These are phyloP conservation scores for Ustulina deusta DNA, from an alignment of 2,329 filamentous ascomycete species.

Conservation along the genomic window DNA sequence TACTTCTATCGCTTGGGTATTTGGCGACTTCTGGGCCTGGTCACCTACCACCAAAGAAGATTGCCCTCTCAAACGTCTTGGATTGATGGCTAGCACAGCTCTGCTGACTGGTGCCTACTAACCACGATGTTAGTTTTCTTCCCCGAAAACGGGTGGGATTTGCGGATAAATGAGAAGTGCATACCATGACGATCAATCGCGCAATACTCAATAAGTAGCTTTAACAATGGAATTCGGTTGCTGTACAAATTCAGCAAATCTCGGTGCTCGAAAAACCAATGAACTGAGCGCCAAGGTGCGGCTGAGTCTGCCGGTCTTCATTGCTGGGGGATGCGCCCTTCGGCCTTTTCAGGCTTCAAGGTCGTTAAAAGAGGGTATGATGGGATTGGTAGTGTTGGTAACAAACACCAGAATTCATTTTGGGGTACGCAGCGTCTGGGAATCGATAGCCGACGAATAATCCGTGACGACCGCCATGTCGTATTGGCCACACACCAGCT, in stretches of 20 bases:
- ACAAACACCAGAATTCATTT: neutral
- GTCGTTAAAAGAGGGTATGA: neutral
- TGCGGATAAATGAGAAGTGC: neutral
- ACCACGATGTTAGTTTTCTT: neutral
- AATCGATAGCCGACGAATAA: neutral
- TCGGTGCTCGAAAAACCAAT: slow-evolving; percentile 27
- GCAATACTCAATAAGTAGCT: neutral
- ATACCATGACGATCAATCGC: neutral
- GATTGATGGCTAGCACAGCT: neutral
- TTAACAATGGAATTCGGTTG: neutral
- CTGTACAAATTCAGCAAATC: neutral
- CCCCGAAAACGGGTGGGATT: too few relatives aligned
- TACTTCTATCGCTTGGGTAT: too few relatives aligned
- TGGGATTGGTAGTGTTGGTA: neutral
- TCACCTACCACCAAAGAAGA: neutral
- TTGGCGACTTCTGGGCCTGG: neutral
- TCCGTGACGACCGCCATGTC: slow-evolving; percentile 14
- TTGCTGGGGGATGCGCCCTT: neutral
- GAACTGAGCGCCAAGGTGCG: slow-evolving; percentile 28
- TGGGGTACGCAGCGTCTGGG: too few relatives aligned
- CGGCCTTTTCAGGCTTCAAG: neutral
- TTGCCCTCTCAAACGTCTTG: too few relatives aligned
- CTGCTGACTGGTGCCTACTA: neutral
- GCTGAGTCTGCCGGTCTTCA: slow-evolving; percentile 22
- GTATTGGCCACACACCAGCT: slow-evolving; percentile 7